phyloP scores from a whole-genome alignment of 345 rosid genomes.

The Diplotaxis tenuifolia region DNA sequence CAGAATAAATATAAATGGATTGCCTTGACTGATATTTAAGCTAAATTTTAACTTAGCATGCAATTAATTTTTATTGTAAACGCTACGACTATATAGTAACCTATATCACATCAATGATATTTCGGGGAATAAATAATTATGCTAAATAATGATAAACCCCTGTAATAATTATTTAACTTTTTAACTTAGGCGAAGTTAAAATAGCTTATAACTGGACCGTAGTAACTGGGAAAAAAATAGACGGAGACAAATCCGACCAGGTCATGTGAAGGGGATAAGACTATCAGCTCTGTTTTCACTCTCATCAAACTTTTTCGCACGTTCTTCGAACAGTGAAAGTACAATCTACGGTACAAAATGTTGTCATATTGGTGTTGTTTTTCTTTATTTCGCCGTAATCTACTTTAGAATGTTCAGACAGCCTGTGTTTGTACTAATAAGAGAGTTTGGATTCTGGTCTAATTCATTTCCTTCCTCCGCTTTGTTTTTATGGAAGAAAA shows the following conservation, averaged over 20 bases:
- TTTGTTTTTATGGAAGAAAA: neutral
- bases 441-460: neutral
- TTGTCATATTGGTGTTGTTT: neutral
- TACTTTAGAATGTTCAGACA: constrained; percentile 14
- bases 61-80: too few species aligned
- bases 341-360: constrained; percentile 12
- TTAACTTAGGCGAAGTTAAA: neutral
- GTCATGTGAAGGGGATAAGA: constrained; percentile 35
- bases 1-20: too few species aligned
- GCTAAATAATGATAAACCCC: too few species aligned
- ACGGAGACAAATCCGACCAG: constrained; percentile 22
- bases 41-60: too few species aligned
- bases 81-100: too few species aligned
- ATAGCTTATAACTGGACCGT: constrained; percentile 10
- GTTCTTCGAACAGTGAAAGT: constrained; percentile 24
- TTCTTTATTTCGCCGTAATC: neutral
- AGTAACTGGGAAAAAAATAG: constrained; percentile 2
- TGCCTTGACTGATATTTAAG: too few species aligned
- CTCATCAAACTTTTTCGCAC: constrained; percentile 20
- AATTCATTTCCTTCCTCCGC: neutral
- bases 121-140: too few species aligned
- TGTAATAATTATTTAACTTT: neutral
- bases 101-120: too few species aligned
- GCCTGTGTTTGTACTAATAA: neutral
- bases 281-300: constrained; percentile 14